Base-by-base conservation (phyloP, 441 rosid genomes). In the Hypseocharis bilobata region DNA sequence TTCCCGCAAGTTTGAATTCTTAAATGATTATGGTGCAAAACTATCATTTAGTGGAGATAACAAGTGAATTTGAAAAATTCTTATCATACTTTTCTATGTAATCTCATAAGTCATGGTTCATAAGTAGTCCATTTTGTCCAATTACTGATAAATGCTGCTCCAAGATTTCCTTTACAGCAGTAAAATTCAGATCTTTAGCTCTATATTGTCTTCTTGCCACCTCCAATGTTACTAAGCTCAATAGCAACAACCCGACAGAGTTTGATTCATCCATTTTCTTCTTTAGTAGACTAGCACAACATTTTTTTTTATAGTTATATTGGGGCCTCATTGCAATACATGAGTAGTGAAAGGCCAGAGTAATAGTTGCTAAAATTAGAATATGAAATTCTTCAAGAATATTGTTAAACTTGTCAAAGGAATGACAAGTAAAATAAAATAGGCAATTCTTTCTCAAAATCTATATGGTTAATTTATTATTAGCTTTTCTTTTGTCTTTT, bases 401-500 rank as follows among this genome's bases (percentile, higher is more conserved):
- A 25, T 25, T 54, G 30, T 54, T 54, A 54, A 13, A 54, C 11
- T 13, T 30, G 60, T 26, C n/a, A 55, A 55, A 19, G 4, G 10
- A 11, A 55, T 8, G 13, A 7, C 27, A 23, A 22, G 32, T 55
- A 32, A 54, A 26, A 54, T 54, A 54, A 17, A 54, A 26, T 54
- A 54, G 32, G 59, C 30, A 25, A 14, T 4, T 54, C 26, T 54
- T 26, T 25, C 30, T 54, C 32, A 2, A 5, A 54, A 3, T 38
- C 44, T 38, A 38, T 34, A 34, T 10, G 58, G 26, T 25, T 23
- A 6, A 17, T 19, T 17, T 47, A 5, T 47, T 47, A 17, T 51
- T 45, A 45, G 52, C 17, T 51, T 54, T 25, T 52, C 2, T 54
- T 25, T 26, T 72, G 56, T 63, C 68, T 70, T 68, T 72, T 70